Evolutionary conservation across 805 yeast species (phyloP), one percentile per base, ranked within the genome.

Genomic region (Huiozyma naganishii): DNA sequence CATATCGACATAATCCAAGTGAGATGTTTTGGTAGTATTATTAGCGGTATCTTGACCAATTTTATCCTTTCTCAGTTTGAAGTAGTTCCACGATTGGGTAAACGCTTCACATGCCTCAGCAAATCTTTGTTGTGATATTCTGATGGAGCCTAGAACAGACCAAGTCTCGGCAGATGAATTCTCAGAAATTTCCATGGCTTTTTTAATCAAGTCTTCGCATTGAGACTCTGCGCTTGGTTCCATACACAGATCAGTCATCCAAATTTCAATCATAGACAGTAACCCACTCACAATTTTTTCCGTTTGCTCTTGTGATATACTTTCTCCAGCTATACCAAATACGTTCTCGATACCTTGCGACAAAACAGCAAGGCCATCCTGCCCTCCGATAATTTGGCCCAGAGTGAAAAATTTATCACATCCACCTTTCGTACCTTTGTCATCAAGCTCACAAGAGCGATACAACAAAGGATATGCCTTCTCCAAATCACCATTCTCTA

Each of bases 171-270:
- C 83, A 45, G 83, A 79, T 30, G 61, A 53, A 3, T 59, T 55
- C 23, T 68, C 68, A 49, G 81, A 83, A 32, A 84, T 62, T 42
- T 74, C 64, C 55, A 86, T 63, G 1, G 94, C 78, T 51, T 74
- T 75, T 8, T 73, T 63, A 43, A 89, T 80, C 50, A 85, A 69
- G 44, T 70, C 70, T 53, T 88, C 83, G 65, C 97, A 92, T 60
- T 77, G 73, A 7, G 61, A 23, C 64, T 92, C 97, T 2, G 97
- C 97, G 51, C 81, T 79, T 3, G 78, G 78, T 55, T 86, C 95
- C 95, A 89, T 87, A 68, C 97, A 89, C 50, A 89, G 68, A 67
- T 90, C 97, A 1, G 97, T 90, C 97, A 88, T 86, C 95, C 95
- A 89, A 45, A 86, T 83, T 64, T 90, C 98, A 55, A 92, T 83